phyloP scores from a whole-genome alignment of 805 yeast genomes.

The Hanseniaspora vineae region DNA sequence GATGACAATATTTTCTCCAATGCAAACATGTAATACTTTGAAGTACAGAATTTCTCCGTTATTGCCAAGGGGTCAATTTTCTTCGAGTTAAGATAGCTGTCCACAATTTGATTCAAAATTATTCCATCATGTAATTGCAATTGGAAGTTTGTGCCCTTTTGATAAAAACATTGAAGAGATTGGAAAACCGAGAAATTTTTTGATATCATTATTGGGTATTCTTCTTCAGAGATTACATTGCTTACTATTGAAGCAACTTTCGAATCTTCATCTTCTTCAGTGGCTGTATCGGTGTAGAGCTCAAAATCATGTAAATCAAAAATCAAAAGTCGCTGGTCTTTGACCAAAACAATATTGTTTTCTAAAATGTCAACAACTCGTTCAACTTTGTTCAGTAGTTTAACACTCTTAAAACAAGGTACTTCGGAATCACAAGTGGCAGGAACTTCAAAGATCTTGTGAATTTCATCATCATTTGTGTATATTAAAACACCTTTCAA shows the following conservation, averaged over 20 bases:
- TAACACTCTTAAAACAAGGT: not conserved
- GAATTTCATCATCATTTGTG: slow-evolving; percentile 10
- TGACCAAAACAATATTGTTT: slow-evolving; percentile 14
- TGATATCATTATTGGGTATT: slow-evolving; percentile 2
- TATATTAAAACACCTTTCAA: slow-evolving; percentile 16
- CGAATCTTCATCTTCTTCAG: not conserved
- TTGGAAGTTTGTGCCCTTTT: not conserved
- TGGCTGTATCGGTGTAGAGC: not conserved
- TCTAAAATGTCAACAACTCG: slow-evolving; percentile 16
- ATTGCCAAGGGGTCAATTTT: slow-evolving; percentile 10
- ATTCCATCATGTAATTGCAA: not conserved
- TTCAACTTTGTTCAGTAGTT: slow-evolving; percentile 16
- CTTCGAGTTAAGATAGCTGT: slow-evolving; percentile 8
- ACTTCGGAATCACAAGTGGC: slow-evolving; percentile 8
- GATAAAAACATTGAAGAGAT: not conserved
- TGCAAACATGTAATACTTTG: slow-evolving; percentile 22
- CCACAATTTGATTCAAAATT: slow-evolving; percentile 17
- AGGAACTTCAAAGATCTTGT: slow-evolving; percentile 6
- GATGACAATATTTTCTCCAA: slow-evolving; percentile 22
- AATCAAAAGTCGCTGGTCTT: slow-evolving; percentile 10
- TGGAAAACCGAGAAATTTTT: not conserved
- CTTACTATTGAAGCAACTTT: slow-evolving; percentile 7
- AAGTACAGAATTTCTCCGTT: slow-evolving; percentile 11
- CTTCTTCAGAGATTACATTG: slow-evolving; percentile 14
- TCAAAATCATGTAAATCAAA: slow-evolving; percentile 10